Conservation (phyloP, 1,284 basidiomycete species). For the Mycena citricolor region DNA sequence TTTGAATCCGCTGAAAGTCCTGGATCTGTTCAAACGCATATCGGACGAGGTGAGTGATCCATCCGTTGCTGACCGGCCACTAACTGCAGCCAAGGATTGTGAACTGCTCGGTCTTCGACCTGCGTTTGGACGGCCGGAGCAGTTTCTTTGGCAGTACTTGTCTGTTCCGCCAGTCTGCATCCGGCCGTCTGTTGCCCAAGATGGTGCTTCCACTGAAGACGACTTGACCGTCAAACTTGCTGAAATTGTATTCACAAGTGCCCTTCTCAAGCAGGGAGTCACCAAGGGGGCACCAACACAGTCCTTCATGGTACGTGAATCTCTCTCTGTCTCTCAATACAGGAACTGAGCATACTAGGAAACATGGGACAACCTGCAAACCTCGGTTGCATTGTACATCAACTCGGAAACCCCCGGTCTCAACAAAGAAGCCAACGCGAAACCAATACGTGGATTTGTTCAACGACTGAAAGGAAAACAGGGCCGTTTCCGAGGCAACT, state of each 20-base stretch:
- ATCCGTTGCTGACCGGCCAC: background rate
- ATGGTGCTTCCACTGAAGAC: conserved; percentile 97
- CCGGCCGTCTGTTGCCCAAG: conserved; percentile 95
- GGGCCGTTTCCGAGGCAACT: conserved; percentile 97
- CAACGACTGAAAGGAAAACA: conserved; percentile 99
- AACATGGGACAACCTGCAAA: conserved; percentile 98
- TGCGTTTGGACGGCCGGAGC: conserved; percentile 89
- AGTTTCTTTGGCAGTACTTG: conserved; percentile 99
- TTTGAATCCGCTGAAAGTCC: conserved; percentile 90
- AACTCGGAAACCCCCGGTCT: conserved; percentile 97
- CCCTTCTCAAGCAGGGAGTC: conserved; percentile 89
- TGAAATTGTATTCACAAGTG: conserved; percentile 96
- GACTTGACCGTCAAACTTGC: conserved; percentile 97
- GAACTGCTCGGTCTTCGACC: conserved; percentile 93
- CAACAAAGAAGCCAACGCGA: conserved; percentile 79
- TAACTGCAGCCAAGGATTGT: conserved; percentile 76
- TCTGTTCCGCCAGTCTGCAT: conserved; percentile 98
- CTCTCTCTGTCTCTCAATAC: conserved; percentile 1
- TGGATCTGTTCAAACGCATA: conserved; percentile 92
- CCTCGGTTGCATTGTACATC: conserved; percentile 96
- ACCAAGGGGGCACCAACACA: conserved; percentile 86
- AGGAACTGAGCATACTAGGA: conserved; percentile 56
- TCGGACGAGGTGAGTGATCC: conserved; percentile 72
- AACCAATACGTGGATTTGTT: conserved; percentile 95
- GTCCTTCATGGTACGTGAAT: conserved; percentile 79